Percentiles rank a stretch among this genome's conserved stretches.
These are phyloP conservation scores for Pisolithus orientalis DNA, from an alignment of 768 basidiomycete genomes.

Conservation along the genomic window DNA sequence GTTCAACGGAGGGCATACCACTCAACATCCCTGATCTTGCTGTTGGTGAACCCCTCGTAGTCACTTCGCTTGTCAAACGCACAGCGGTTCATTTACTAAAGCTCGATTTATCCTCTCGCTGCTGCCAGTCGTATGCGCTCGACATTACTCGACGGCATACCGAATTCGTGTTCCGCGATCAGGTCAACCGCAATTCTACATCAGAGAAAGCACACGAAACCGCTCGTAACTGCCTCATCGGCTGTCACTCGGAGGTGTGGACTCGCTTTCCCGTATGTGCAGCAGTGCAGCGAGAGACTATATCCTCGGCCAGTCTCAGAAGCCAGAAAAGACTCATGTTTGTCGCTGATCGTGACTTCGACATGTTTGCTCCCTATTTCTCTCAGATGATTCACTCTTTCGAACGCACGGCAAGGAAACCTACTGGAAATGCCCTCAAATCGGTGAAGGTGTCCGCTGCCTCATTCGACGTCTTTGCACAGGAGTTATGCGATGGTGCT, in stretches of 20 bases:
- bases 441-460: constrained; percentile 30
- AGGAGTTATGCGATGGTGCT: constrained; percentile 6
- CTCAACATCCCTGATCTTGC: constrained; percentile 29
- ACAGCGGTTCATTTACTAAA: constrained; percentile 37
- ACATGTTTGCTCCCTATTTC: constrained; percentile 38
- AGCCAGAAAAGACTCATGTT: constrained; percentile 35
- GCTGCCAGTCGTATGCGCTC: constrained; percentile 38
- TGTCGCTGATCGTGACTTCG: constrained; percentile 34
- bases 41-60: constrained; percentile 13
- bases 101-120: constrained; percentile 28
- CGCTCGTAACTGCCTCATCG: constrained; percentile 45
- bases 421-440: constrained; percentile 39
- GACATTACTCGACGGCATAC: constrained; percentile 51
- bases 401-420: constrained; percentile 46
- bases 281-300: constrained; percentile 42
- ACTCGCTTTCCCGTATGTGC: constrained; percentile 53
- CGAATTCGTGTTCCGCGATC: constrained; percentile 50
- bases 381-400: constrained; percentile 38
- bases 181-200: constrained; percentile 17
- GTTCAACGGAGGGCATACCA: constrained; percentile 39
- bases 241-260: constrained; percentile 54
- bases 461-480: constrained; percentile 23
- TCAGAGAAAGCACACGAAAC: constrained; percentile 5
- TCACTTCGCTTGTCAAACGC: constrained; percentile 43
- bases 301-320: constrained; percentile 30